Conservation (phyloP, 257 asterid genomes). For the Henckelia pumila region DNA sequence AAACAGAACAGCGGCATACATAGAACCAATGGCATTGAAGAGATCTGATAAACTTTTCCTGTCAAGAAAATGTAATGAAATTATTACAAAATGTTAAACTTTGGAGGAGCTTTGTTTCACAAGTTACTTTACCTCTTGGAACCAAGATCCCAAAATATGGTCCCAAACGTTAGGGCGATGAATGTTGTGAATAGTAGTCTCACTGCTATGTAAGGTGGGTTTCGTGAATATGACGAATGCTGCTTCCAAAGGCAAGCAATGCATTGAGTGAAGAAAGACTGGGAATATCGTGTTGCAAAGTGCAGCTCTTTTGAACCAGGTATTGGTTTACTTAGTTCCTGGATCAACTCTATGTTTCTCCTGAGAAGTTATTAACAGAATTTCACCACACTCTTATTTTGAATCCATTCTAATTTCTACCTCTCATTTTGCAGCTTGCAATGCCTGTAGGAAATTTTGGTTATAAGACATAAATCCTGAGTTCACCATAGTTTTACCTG, state of each 20-base stretch:
- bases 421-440: background rate
- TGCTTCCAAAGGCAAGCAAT: constrained; percentile 86
- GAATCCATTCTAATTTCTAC: background rate
- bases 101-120: background rate
- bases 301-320: constrained; percentile 54
- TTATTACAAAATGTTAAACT: background rate
- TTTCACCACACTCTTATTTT: background rate
- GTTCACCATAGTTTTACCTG: constrained; percentile 33
- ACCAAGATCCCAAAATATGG: constrained; percentile 80
- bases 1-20: constrained; percentile 68
- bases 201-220: constrained; percentile 77
- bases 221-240: constrained; percentile 74
- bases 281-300: constrained; percentile 53
- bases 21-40: constrained; percentile 85
- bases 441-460: constrained; percentile 4
- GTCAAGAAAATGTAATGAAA: constrained; percentile 9
- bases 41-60: constrained; percentile 63
- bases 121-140: constrained; percentile 39
- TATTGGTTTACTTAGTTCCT: constrained; percentile 54
- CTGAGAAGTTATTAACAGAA: constrained; percentile 34
- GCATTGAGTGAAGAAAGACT: constrained; percentile 65
- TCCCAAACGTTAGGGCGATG: constrained; percentile 68
- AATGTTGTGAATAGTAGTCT: constrained; percentile 62
- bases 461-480: background rate
- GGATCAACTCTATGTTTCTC: constrained; percentile 66